phyloP scores from a whole-genome alignment of 345 rosid species.

The Nephelium lappaceum region DNA sequence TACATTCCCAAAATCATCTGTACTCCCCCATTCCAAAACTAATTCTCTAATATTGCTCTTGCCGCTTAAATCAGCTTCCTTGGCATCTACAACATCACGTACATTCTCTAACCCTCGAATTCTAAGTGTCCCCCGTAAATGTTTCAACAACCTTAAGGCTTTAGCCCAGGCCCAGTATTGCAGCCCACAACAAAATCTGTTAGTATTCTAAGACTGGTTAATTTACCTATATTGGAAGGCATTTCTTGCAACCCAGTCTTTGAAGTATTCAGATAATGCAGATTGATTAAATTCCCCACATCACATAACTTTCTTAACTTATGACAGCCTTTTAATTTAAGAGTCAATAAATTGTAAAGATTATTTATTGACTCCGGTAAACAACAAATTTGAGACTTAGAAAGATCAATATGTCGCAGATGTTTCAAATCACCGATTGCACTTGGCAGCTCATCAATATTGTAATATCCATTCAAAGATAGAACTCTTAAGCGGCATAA shows the following conservation, averaged over 20 bases:
- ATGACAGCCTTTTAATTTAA: background rate
- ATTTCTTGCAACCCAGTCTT: background rate
- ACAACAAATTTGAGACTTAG: background rate
- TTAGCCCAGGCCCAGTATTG: background rate
- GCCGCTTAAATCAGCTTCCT: slow-evolving; percentile 30
- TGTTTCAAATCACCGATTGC: background rate
- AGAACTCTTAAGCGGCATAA: too few species aligned
- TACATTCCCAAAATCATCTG: slow-evolving; percentile 9
- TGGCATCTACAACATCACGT: slow-evolving; percentile 22
- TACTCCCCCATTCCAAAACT: slow-evolving; percentile 36
- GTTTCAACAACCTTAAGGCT: slow-evolving; percentile 12
- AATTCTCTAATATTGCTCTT: slow-evolving; percentile 37
- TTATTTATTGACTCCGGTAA: slow-evolving; percentile 10
- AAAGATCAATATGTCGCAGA: slow-evolving; percentile 18
- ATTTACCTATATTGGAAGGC: background rate
- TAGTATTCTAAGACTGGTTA: background rate
- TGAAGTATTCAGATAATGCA: background rate
- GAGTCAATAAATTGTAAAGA: slow-evolving; percentile 3
- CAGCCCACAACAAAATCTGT: slow-evolving; percentile 19
- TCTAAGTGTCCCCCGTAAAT: background rate
- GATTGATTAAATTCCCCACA: slow-evolving; percentile 12
- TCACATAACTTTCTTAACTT: background rate
- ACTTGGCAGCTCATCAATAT: background rate
- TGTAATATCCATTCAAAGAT: background rate
- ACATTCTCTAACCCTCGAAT: slow-evolving; percentile 14